Conservation (phyloP, 441 rosid species). For the Capsella rubella region DNA sequence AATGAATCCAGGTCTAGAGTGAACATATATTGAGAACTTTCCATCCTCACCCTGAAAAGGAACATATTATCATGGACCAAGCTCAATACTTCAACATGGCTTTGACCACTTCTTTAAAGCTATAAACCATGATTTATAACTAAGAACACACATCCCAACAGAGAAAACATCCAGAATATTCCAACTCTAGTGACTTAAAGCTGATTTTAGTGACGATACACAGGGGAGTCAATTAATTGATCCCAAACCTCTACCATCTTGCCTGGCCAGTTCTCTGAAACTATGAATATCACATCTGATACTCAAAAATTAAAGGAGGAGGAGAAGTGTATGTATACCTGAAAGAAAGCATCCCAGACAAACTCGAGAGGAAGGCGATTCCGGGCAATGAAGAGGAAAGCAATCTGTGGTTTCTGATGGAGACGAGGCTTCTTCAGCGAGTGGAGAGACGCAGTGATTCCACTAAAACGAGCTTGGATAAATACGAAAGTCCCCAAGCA, state of each 20-base stretch:
- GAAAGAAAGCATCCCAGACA: conserved; percentile 83
- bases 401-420: conserved; percentile 60
- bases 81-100: conserved; percentile 1
- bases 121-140: not conserved
- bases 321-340: conserved; percentile 48
- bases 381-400: conserved; percentile 84
- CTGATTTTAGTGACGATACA: not conserved
- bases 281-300: conserved; percentile 10
- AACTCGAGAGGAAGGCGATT: conserved; percentile 88
- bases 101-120: not conserved
- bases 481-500: conserved; percentile 63
- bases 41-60: conserved; percentile 74
- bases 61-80: conserved; percentile 5
- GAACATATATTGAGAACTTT: conserved; percentile 84
- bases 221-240: not conserved
- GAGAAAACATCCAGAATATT: not conserved
- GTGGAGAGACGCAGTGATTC: conserved; percentile 50
- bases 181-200: conserved; percentile 3
- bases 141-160: not conserved
- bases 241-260: not conserved
- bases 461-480: conserved; percentile 66
- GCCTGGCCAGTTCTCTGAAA: not conserved
- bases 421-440: conserved; percentile 51
- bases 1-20: conserved; percentile 93
- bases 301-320: conserved; percentile 19